Evolutionary conservation across 176 grass and related monocot species (phyloP).

Genomic region (bread wheat (Triticum aestivum)): IWGSC_CS_RefSeq_v2.1 NC_057813.1:529469925-529470424

Average conservation of each 20-base stretch:
- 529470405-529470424: slow-evolving; percentile 66
- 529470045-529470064: slow-evolving; percentile 36
- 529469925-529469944: not conserved
- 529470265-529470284: slow-evolving; percentile 80
- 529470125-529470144: slow-evolving; percentile 36
- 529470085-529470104: slow-evolving; percentile 33
- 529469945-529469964: no score
- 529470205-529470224: slow-evolving; percentile 64
- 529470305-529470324: slow-evolving; percentile 89
- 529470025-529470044: slow-evolving; percentile 36
- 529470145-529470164: slow-evolving; percentile 30
- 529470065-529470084: slow-evolving; percentile 26
- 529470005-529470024: slow-evolving; percentile 26
- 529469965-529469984: not conserved
- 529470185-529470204: slow-evolving; percentile 39
- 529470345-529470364: slow-evolving; percentile 89
- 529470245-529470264: slow-evolving; percentile 86
- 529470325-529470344: slow-evolving; percentile 85
- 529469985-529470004: slow-evolving; percentile 36
- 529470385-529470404: slow-evolving; percentile 60
- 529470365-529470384: slow-evolving; percentile 66
- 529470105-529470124: slow-evolving; percentile 17
- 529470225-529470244: slow-evolving; percentile 74
- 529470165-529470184: slow-evolving; percentile 53
- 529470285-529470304: slow-evolving; percentile 65